Percentiles rank a stretch among this genome's conserved stretches.
These are phyloP conservation scores for Omphalotus guepiniiformis DNA, from an alignment of 768 basidiomycete genomes.

Conservation along the genomic window DNA sequence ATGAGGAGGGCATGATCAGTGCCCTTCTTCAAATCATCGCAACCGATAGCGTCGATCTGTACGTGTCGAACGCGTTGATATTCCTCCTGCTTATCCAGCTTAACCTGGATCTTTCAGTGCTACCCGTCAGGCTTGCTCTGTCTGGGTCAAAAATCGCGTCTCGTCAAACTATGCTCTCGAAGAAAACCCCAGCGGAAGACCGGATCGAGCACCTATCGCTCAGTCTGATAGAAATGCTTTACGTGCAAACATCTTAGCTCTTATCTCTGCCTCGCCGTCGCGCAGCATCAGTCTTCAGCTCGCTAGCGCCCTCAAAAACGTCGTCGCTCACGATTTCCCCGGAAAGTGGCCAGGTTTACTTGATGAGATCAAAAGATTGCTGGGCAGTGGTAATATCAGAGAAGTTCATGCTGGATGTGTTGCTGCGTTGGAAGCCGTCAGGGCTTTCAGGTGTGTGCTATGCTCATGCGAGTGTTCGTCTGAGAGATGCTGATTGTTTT, in stretches of 20 bases:
- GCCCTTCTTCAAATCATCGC: conserved; percentile 84
- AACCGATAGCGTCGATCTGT: conserved; percentile 73
- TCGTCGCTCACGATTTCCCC: conserved; percentile 77
- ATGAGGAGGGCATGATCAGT: conserved; percentile 79
- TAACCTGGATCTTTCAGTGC: conserved; percentile 39
- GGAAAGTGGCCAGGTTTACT: conserved; percentile 67
- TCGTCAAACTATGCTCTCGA: conserved; percentile 51
- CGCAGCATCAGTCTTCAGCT: conserved; percentile 73
- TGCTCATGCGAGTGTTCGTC: background rate
- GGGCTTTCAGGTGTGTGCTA: conserved; percentile 62
- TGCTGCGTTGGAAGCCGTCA: conserved; percentile 70
- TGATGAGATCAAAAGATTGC: conserved; percentile 60
- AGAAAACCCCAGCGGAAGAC: conserved; percentile 31
- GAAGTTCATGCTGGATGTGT: conserved; percentile 82
- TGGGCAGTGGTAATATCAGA: conserved; percentile 58
- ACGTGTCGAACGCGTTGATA: conserved; percentile 42
- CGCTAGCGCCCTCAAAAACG: conserved; percentile 64
- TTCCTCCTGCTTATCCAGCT: background rate
- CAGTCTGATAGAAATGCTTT: conserved; percentile 70
- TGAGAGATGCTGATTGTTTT: background rate
- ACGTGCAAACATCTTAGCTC: conserved; percentile 58
- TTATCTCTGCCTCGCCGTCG: conserved; percentile 66
- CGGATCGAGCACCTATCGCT: conserved; percentile 61
- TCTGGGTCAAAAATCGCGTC: conserved; percentile 91
- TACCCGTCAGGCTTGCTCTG: conserved; percentile 79